Evolutionary conservation across 2,329 filamentous ascomycete genomes (phyloP).

Genomic region (Dendryphion nanum): DNA sequence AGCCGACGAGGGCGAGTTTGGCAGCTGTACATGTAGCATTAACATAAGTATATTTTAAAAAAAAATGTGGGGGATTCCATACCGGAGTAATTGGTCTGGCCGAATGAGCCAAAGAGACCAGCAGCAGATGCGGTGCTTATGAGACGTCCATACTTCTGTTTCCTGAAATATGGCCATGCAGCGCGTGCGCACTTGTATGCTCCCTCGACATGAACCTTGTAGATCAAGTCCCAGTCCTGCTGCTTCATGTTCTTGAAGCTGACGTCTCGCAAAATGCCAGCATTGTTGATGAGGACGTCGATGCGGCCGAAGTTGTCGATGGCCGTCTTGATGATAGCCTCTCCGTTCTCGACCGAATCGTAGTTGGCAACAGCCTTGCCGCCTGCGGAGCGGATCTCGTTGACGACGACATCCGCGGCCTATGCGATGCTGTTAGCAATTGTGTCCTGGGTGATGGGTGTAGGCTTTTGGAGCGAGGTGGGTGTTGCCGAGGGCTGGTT

Average conservation of each 20-base stretch:
- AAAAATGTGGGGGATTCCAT: conserved; percentile 18
- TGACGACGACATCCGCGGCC: conserved; percentile 79
- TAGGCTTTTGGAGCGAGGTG: too few relatives aligned
- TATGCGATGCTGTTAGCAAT: conserved; percentile 45
- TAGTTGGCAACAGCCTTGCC: conserved; percentile 98
- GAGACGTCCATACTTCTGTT: conserved; percentile 95
- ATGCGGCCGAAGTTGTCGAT: conserved; percentile 80
- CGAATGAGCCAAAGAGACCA: conserved; percentile 92
- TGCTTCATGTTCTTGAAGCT: conserved; percentile 99
- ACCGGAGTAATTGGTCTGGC: conserved; percentile 92
- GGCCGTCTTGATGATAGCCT: conserved; percentile 88
- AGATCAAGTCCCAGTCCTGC: conserved; percentile 92
- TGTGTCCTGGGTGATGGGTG: too few relatives aligned
- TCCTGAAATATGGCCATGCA: conserved; percentile 96
- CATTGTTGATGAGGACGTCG: conserved; percentile 96
- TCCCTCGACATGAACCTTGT: conserved; percentile 87
- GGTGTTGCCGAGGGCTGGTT: not conserved
- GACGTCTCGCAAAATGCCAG: conserved; percentile 89
- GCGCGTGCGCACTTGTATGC: conserved; percentile 94
- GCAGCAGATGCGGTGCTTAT: conserved; percentile 98
- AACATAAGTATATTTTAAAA: too few relatives aligned
- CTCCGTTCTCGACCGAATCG: conserved; percentile 89
- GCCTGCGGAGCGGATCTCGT: conserved; percentile 81
- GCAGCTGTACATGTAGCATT: conserved; percentile 58
- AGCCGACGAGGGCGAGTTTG: conserved; percentile 92